These are phyloP conservation scores for Coprinopsis cinerea DNA, from an alignment of 768 basidiomycete species.

Conservation along the genomic window DNA sequence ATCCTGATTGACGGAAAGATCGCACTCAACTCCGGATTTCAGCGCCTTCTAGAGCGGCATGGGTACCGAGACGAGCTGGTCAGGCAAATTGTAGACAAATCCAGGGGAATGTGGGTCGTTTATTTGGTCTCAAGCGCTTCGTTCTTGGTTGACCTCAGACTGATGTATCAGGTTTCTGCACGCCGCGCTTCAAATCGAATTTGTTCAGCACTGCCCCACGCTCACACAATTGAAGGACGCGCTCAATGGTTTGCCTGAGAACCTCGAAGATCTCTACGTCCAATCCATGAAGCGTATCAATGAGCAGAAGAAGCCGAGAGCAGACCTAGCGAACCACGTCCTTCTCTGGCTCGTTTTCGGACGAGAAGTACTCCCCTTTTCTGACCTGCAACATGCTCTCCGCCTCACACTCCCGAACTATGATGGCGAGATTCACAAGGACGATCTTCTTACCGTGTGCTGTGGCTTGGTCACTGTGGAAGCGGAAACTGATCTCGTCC, in stretches of 20 bases:
- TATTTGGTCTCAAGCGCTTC: background rate
- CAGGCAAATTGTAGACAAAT: background rate
- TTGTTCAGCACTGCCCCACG: background rate
- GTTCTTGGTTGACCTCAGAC: background rate
- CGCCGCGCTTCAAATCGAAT: slow-evolving; percentile 1
- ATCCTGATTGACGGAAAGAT: background rate
- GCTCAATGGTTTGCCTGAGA: background rate
- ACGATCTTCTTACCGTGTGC: background rate
- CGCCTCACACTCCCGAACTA: background rate
- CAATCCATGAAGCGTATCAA: background rate
- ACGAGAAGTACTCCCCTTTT: background rate
- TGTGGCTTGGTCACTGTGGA: slow-evolving; percentile 4
- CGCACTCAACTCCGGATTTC: background rate
- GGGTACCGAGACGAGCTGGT: background rate
- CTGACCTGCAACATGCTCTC: background rate
- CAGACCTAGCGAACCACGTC: background rate
- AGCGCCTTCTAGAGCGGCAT: background rate
- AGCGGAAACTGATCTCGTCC: background rate
- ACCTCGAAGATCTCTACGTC: background rate
- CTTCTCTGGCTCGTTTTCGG: background rate
- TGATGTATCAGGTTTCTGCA: slow-evolving; percentile 7
- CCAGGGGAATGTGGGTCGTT: slow-evolving; percentile 2
- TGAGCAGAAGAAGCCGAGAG: background rate
- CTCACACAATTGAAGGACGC: background rate
- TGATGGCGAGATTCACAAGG: background rate